phyloP scores from a whole-genome alignment of 192 early-diverging fungal genomes.

The Thamnidium elegans region DNA sequence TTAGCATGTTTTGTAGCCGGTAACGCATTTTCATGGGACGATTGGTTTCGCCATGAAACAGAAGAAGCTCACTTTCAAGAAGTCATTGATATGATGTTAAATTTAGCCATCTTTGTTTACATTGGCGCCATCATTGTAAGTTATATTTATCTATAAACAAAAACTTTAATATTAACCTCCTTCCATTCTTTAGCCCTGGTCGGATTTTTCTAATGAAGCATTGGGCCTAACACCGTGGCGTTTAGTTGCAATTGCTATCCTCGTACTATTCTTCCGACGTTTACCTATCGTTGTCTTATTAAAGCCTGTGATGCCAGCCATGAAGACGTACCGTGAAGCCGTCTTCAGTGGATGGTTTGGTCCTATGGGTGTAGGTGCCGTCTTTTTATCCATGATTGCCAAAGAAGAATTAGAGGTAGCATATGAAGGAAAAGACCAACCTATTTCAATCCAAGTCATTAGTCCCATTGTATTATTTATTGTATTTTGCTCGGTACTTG shows the following conservation, averaged over 20 bases:
- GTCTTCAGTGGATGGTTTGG: constrained; percentile 91
- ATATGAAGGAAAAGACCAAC: constrained; percentile 14
- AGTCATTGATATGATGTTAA: constrained; percentile 84
- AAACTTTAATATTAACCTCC: neutral
- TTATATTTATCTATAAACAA: neutral
- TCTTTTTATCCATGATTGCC: constrained; percentile 49
- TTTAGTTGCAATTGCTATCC: constrained; percentile 56
- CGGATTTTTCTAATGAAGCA: constrained; percentile 51
- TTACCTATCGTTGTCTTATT: constrained; percentile 66
- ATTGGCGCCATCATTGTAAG: constrained; percentile 70
- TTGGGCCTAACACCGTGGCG: constrained; percentile 67
- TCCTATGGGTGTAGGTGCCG: constrained; percentile 65
- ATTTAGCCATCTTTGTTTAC: constrained; percentile 86
- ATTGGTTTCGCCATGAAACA: constrained; percentile 84
- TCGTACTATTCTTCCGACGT: constrained; percentile 69
- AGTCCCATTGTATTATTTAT: constrained; percentile 66
- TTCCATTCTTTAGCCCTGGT: constrained; percentile 53
- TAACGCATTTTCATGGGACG: constrained; percentile 84
- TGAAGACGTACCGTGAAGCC: constrained; percentile 70
- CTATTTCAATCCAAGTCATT: constrained; percentile 31
- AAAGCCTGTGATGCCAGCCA: constrained; percentile 64
- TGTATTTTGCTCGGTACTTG: constrained; percentile 77
- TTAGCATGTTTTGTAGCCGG: constrained; percentile 79
- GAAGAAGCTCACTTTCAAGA: constrained; percentile 86
- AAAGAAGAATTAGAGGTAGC: constrained; percentile 36